Base-by-base conservation (phyloP, 2,329 filamentous ascomycete species). In the Neonectria ditissima region DNA sequence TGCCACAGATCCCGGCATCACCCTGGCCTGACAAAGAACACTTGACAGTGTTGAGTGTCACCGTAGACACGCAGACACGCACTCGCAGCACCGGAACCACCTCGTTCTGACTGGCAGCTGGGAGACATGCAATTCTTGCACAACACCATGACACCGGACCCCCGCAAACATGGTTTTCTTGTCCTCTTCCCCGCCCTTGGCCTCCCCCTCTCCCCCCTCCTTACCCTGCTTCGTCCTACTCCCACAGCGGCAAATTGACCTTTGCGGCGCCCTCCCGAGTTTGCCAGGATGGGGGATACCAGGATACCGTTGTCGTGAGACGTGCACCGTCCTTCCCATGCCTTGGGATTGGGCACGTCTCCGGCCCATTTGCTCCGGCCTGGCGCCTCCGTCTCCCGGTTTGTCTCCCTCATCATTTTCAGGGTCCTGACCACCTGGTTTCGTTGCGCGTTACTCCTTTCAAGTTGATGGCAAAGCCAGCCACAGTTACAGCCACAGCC, bases 301-400 rank as follows among this genome's bases (percentile, higher is more conserved):
- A 9, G 51, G 51, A 34, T 48, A 50, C 44, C 47, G 48, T 55
- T 51, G 64, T 55, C 47, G 57, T 58, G 50, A 41, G 44, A 28
- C 37, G 37, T 41, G 37, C 37, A 41, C 48, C 20, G 32, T 51
- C 26, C 28, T 51, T 34, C 28, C 32, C 26, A 45, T 20, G 22
- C n/a, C 58, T 14, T 20, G 43, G 37, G 39, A 16, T 45, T 50
- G 37, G 53, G 47, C 59, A 18, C 45, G 22, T 62, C 39, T 63
- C 59, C 69, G 71, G 70, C 61, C 60, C 16, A 48, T 73, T 73
- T 73, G 67, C 70, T 73, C 70, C 70, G 70, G 65, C 30, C n/a
- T 45, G 34, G 43, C 34, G 20, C 50, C 26, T 11, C 34, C 26
- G n/a, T 41, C 7, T 44, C 47, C 22, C 26, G 30, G 37, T 50